phyloP scores from a whole-genome alignment of 2,329 filamentous ascomycete genomes.

The Cyphellophora attinorum region DNA sequence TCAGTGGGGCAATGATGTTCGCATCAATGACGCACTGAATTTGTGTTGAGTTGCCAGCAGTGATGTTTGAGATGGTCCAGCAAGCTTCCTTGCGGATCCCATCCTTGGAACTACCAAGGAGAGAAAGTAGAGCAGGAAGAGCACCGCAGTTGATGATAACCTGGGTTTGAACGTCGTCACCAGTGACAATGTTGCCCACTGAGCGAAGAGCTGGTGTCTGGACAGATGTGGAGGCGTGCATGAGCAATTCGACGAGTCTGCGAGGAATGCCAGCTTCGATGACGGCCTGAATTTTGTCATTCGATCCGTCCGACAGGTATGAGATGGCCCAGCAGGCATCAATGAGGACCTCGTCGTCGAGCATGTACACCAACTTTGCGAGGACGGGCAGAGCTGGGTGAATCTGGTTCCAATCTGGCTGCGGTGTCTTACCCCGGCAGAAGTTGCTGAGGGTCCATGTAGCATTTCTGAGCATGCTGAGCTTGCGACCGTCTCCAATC shows the following conservation, averaged over 20 bases:
- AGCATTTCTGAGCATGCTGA: constrained; percentile 97
- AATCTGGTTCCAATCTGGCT: constrained; percentile 96
- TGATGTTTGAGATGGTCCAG: constrained; percentile 99
- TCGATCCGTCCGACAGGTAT: constrained; percentile 93
- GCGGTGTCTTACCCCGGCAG: constrained; percentile 97
- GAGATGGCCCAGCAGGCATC: constrained; percentile 99
- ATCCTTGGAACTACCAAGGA: constrained; percentile 94
- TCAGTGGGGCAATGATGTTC: constrained; percentile 91
- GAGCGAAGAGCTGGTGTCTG: constrained; percentile 95
- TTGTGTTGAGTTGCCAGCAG: constrained; percentile 92
- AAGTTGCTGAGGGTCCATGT: constrained; percentile 99
- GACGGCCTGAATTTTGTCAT: constrained; percentile 98
- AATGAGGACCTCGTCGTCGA: constrained; percentile 96
- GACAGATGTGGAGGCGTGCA: constrained; percentile 96
- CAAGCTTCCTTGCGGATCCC: constrained; percentile 98
- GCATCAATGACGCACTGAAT: constrained; percentile 96
- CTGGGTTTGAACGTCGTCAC: constrained; percentile 96
- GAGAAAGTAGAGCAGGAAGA: constrained; percentile 80
- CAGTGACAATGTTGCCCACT: constrained; percentile 97
- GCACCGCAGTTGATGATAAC: constrained; percentile 98
- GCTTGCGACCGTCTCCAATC: constrained; percentile 92
- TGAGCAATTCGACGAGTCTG: constrained; percentile 88
- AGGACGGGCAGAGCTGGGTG: constrained; percentile 88
- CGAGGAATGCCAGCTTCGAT: constrained; percentile 97
- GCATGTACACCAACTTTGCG: constrained; percentile 93